Evolutionary conservation across 2,329 filamentous ascomycete species (phyloP), one percentile per base, ranked within the genome.

Genomic region (Didymellaceae sp.): DNA sequence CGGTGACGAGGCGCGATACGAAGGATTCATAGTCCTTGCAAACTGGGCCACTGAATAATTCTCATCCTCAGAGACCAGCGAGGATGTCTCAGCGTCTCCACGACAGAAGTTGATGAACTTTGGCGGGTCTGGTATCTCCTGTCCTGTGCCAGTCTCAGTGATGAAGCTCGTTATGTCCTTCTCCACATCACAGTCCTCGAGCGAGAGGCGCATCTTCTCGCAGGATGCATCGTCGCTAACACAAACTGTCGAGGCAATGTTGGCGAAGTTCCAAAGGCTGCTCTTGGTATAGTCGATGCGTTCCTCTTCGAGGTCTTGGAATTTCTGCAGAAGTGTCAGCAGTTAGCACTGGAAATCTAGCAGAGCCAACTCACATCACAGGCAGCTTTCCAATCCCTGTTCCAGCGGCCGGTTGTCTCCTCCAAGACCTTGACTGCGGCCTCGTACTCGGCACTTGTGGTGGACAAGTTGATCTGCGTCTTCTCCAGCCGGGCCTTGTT

Each of bases 71-170:
- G 90, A 93, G 9, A 83, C 80, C 56, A 94, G 90, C 1, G 93
- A 97, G 60, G 86, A 85, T 28, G 84, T 86, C 62, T 99, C 94
- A 45, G 82, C 81, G 70, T 96, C 92, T 13, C 93, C 94, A 9
- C 94, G 88, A 72, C 91, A 95, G 74, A 97, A 99, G 78, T 99
- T 97, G 84, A 99, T 97, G 73, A 97, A 99, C 73, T 91, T 97
- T 33, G 94, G 94, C 18, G 94, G 86, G 72, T 97, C 94, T 1
- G 94, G 95, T 37, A 99, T 99, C 72, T 99, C 95, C 73, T 97
- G 93, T 5, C 94, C 92, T 2, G 94, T 99, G 17, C 93, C 93
- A 58, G 78, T 84, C 38, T 96, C 91, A 56, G 82, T 88, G 75
- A 99, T 99, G 77, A 99, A 99, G 56, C 75, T 79, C 17, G 85